Conservation (phyloP, 1,284 basidiomycete species). For the Pulveroboletus sp. region DNA sequence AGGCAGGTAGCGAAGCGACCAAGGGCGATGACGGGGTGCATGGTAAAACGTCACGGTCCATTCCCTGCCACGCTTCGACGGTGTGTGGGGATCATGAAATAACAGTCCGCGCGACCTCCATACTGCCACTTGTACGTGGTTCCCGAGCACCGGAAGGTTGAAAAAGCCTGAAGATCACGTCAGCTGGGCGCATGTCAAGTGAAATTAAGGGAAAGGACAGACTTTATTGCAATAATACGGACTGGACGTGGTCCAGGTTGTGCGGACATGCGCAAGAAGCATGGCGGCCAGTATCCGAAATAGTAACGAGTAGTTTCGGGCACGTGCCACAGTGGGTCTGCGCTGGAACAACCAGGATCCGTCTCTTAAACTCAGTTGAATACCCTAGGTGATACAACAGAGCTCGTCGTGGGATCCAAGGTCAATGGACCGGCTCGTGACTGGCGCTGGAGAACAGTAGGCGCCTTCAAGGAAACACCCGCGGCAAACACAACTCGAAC, state of each 20-base stretch:
- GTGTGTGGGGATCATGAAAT: slow-evolving; percentile 25
- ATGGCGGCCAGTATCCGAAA: slow-evolving; percentile 20
- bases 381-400: not conserved
- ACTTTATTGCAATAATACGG: slow-evolving; percentile 15
- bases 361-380: not conserved
- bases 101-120: slow-evolving; percentile 15
- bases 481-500: slow-evolving; percentile 10
- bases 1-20: slow-evolving; percentile 30
- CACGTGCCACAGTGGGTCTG: slow-evolving; percentile 23
- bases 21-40: slow-evolving; percentile 31
- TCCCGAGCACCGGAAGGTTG: slow-evolving; percentile 26
- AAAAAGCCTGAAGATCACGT: slow-evolving; percentile 31
- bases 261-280: slow-evolving; percentile 30
- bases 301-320: not conserved
- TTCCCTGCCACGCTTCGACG: slow-evolving; percentile 34
- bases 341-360: not conserved
- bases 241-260: slow-evolving; percentile 21
- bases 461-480: slow-evolving; percentile 3
- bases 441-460: not conserved
- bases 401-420: not conserved
- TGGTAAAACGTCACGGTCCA: slow-evolving; percentile 28
- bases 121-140: slow-evolving; percentile 31
- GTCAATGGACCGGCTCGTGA: not conserved
- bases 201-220: slow-evolving; percentile 29
- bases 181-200: slow-evolving; percentile 19